Conservation (phyloP, 257 asterid genomes). For the Solanum bulbocastanum region DNA sequence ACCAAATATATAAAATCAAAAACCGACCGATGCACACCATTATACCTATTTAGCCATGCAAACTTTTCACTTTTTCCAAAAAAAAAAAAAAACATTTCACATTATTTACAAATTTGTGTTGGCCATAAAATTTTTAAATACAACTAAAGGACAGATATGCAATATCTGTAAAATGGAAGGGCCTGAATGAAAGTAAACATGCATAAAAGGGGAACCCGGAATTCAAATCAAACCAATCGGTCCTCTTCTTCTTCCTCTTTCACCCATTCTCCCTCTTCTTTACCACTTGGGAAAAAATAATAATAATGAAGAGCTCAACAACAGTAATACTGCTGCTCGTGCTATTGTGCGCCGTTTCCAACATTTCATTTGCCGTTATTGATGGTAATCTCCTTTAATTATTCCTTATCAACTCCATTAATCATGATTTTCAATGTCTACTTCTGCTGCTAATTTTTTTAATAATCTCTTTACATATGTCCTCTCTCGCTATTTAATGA, state of each 20-base stretch:
- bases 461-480: background rate
- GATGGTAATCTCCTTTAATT: slow-evolving; percentile 44
- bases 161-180: slow-evolving; percentile 23
- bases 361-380: slow-evolving; percentile 33
- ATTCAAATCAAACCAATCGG: slow-evolving; percentile 10
- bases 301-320: slow-evolving; percentile 15
- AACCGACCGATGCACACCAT: too few species aligned
- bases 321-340: slow-evolving; percentile 33
- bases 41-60: too few species aligned
- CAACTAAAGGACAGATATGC: slow-evolving; percentile 18
- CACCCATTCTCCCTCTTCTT: background rate
- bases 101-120: background rate
- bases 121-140: background rate
- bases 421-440: too few species aligned
- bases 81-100: background rate
- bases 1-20: too few species aligned
- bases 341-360: slow-evolving; percentile 34
- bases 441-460: too few species aligned
- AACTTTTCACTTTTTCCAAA: too few species aligned
- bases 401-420: background rate
- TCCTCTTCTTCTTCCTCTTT: background rate
- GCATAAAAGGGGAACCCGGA: slow-evolving; percentile 49
- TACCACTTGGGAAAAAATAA: background rate
- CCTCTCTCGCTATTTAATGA: background rate
- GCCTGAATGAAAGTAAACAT: slow-evolving; percentile 16